Evolutionary conservation across 2,329 filamentous ascomycete species (phyloP).

Genomic region (Talaromyces sp.): DNA sequence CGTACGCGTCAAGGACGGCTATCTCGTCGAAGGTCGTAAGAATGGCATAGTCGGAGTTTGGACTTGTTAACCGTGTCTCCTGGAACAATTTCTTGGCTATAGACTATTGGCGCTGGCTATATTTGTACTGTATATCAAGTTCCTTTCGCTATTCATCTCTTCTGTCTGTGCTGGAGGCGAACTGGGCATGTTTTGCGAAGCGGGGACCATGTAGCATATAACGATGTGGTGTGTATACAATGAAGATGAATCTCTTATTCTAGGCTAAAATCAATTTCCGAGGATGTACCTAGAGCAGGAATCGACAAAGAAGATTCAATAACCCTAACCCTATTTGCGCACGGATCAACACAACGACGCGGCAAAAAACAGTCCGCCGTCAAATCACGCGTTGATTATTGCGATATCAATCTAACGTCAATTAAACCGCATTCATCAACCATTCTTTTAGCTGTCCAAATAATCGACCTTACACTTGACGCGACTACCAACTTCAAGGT

Average conservation of each 20-base stretch:
- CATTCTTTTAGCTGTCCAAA: background rate
- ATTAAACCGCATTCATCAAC: background rate
- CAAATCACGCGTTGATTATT: slow-evolving; percentile 1
- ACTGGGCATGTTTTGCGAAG: background rate
- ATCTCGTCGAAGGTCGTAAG: slow-evolving; percentile 82
- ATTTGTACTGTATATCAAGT: slow-evolving; percentile 7
- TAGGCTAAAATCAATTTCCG: background rate
- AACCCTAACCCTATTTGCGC: slow-evolving; percentile 1
- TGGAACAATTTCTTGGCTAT: background rate
- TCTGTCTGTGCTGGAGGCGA: slow-evolving; percentile 4
- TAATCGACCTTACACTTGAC: background rate
- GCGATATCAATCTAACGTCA: background rate
- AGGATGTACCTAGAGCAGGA: background rate
- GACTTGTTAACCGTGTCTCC: slow-evolving; percentile 57
- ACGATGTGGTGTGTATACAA: background rate
- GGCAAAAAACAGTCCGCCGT: slow-evolving; percentile 12
- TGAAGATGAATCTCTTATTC: slow-evolving; percentile 6
- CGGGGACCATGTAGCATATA: slow-evolving; percentile 5
- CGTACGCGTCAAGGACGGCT: slow-evolving; percentile 89
- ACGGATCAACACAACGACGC: slow-evolving; percentile 9
- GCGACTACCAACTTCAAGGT: background rate
- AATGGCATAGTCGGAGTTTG: slow-evolving; percentile 89
- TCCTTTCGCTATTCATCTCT: background rate
- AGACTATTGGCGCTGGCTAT: background rate
- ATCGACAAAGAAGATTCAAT: background rate